Conservation (phyloP, 2,329 filamentous ascomycete genomes). For the Monosporascus sp. region DNA sequence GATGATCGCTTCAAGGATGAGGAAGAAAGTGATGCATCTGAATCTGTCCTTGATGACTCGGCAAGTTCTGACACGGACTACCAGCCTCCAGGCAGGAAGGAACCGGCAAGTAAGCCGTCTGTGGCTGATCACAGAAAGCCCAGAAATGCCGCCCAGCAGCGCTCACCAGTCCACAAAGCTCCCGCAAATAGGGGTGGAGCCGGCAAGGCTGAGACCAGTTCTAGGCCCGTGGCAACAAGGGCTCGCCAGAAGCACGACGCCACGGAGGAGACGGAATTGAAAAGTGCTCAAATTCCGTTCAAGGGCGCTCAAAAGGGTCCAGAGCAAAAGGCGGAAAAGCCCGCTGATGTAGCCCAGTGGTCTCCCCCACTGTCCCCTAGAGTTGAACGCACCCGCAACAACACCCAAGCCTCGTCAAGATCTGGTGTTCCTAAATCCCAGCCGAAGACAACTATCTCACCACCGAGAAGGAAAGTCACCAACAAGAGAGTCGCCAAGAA, state of each 20-base stretch:
- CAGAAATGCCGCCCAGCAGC: neutral
- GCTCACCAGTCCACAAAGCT: neutral
- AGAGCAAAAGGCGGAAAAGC: neutral
- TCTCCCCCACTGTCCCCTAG: no score
- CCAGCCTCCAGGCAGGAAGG: neutral
- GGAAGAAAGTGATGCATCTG: neutral
- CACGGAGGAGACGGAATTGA: neutral
- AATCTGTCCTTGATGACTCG: neutral
- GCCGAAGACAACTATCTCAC: neutral
- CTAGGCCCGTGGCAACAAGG: neutral
- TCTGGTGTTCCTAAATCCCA: neutral
- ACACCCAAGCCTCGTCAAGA: no score
- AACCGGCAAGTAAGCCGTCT: neutral
- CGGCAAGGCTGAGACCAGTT: neutral
- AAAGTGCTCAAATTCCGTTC: neutral
- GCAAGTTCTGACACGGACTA: neutral
- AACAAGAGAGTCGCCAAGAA: neutral
- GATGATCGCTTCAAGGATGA: neutral
- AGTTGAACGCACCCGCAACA: no score
- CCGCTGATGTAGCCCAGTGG: neutral
- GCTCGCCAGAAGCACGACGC: neutral
- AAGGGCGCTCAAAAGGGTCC: no score
- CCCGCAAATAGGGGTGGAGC: neutral
- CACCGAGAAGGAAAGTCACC: neutral
- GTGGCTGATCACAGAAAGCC: neutral